Conservation (phyloP, 2,329 filamentous ascomycete species). For the Penicillium digitatum region DNA sequence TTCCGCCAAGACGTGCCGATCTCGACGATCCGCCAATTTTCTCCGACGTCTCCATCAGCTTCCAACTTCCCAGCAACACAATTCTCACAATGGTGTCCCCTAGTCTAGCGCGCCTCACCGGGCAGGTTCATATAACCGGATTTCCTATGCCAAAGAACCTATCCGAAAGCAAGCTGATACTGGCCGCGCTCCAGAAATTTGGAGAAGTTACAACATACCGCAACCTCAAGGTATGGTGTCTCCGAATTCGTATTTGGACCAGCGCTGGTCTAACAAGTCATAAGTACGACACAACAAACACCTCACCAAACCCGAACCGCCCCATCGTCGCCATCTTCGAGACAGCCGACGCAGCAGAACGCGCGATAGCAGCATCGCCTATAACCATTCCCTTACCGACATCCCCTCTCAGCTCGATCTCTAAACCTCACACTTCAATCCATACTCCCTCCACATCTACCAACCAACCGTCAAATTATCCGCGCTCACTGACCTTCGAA, state of each 20-base stretch:
- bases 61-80: background rate
- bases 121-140: conserved; percentile 32
- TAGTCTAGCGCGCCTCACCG: conserved; percentile 13
- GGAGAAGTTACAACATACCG: conserved; percentile 41
- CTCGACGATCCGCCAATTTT: conserved; percentile 10
- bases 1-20: conserved; percentile 13
- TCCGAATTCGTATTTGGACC: background rate
- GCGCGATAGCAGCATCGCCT: conserved; percentile 34
- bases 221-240: conserved; percentile 32
- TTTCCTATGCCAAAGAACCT: conserved; percentile 28
- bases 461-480: background rate
- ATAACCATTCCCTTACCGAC: conserved; percentile 22
- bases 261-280: background rate
- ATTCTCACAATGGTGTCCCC: conserved; percentile 13
- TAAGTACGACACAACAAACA: conserved; percentile 33
- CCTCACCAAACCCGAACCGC: conserved; percentile 16
- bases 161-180: conserved; percentile 34
- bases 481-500: conserved; percentile 22
- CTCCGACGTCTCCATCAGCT: background rate
- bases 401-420: background rate
- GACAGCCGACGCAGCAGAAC: conserved; percentile 31
- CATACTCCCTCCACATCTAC: background rate
- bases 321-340: conserved; percentile 38
- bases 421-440: background rate
- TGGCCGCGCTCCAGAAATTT: conserved; percentile 40